Base-by-base conservation (phyloP, 2,329 filamentous ascomycete species). In the Leptographium radiaticola region DNA sequence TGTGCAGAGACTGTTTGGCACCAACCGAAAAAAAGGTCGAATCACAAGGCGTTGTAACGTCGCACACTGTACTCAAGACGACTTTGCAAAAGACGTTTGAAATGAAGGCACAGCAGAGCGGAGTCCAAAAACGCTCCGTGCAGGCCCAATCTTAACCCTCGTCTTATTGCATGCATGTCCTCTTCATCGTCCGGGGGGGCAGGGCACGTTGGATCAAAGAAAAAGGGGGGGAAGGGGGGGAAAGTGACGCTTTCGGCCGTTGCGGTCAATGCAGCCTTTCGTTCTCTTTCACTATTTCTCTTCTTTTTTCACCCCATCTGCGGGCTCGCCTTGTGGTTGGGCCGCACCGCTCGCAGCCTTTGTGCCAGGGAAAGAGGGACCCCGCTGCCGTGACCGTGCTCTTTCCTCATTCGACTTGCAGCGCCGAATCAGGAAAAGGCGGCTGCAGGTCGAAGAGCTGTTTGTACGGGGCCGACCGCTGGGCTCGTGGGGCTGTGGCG, bases 161-260 rank as follows among this genome's bases (percentile, higher is more conserved):
- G 16, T 40, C 10, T 13, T 40, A 40, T 40, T 40, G 7, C 15
- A 11, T 38, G 36, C 36, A 38, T 38, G 15, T n/a, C 39, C 39
- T n/a, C 39, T 15, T 40, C 39, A 40, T n/a, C 25, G 25, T 15
- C 18, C 18, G 20, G 42, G 18, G 42, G 8, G 42, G n/a, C n/a
- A 25, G 40, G 18, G n/a, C 43, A 31, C 5, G 15, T 30, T 6
- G 12, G 18, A 34, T 8, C 6, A 46, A 18, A 18, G 30, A 6
- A n/a, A 47, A n/a, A 34, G 3, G 43, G 4, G 20, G 12, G 20
- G 20, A 31, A 30, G 13, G 18, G 20, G n/a, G 1, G 18, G 18
- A 13, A 12, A 11, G 50, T 10, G 56, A 56, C 53, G 58, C 52
- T 54, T 59, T 56, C 54, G 58, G 58, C 25, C 25, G 25, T 25